These are phyloP conservation scores for Coniosporium tulheliwenetii DNA, from an alignment of 2,329 filamentous ascomycete species.

Conservation along the genomic window DNA sequence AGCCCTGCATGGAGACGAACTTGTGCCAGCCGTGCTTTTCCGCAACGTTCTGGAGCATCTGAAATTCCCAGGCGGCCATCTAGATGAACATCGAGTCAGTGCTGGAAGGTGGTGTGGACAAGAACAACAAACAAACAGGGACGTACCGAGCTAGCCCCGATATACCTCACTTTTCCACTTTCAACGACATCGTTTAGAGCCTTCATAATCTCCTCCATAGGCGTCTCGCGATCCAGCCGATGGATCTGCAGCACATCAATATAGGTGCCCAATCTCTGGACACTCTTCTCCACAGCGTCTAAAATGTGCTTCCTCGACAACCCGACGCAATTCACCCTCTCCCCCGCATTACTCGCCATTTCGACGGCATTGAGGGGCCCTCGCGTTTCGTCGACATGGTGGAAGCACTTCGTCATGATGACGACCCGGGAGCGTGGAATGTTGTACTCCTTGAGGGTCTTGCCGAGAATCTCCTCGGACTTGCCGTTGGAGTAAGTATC, in stretches of 20 bases:
- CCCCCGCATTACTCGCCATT: slow-evolving; percentile 22
- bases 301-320: slow-evolving; percentile 50
- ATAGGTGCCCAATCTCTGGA: slow-evolving; percentile 40
- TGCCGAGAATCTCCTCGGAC: slow-evolving; percentile 50
- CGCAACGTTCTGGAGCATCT: slow-evolving; percentile 32
- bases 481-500: slow-evolving; percentile 47
- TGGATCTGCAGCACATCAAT: slow-evolving; percentile 49
- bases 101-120: not conserved
- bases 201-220: slow-evolving; percentile 45
- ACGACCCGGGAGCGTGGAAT: slow-evolving; percentile 52
- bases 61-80: slow-evolving; percentile 38
- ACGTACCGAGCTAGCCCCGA: slow-evolving; percentile 26
- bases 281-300: slow-evolving; percentile 44
- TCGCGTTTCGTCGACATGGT: slow-evolving; percentile 24
- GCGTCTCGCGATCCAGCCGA: slow-evolving; percentile 37
- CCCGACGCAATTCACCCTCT: slow-evolving; percentile 33
- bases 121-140: not conserved
- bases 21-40: slow-evolving; percentile 31
- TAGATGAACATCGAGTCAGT: too few relatives aligned
- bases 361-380: slow-evolving; percentile 1
- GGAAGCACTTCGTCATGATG: slow-evolving; percentile 50
- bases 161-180: slow-evolving; percentile 40
- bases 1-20: slow-evolving; percentile 36
- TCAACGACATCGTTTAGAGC: slow-evolving; percentile 43
- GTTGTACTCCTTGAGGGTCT: slow-evolving; percentile 47